These are phyloP conservation scores for Phytophthora pluvialis DNA, from an alignment of 352 stramenopile genomes.

Conservation along the genomic window DNA sequence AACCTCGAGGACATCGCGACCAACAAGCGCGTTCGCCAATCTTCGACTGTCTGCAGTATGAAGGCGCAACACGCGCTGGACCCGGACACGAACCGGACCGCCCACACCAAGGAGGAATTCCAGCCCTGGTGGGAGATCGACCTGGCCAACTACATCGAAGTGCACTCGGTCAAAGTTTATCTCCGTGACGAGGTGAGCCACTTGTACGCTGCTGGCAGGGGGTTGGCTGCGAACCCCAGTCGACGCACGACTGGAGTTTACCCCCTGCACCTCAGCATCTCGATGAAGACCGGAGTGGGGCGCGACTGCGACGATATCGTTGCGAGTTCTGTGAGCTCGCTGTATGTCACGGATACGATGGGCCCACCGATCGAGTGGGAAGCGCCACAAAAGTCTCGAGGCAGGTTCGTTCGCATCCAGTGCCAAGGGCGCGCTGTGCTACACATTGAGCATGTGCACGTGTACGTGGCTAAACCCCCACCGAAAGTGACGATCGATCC, in stretches of 20 bases:
- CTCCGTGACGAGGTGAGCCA: conserved; percentile 46
- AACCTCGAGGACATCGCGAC: conserved; percentile 45
- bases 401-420: conserved; percentile 68
- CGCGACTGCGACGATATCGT: conserved; percentile 68
- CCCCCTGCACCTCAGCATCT: conserved; percentile 60
- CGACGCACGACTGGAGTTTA: conserved; percentile 40
- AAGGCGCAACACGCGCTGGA: conserved; percentile 48
- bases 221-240: conserved; percentile 14
- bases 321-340: conserved; percentile 50
- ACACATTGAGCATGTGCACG: conserved; percentile 67
- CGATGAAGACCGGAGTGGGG: conserved; percentile 68
- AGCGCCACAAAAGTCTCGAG: conserved; percentile 55
- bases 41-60: conserved; percentile 49
- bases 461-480: conserved; percentile 46
- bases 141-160: conserved; percentile 54
- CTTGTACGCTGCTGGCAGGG: conserved; percentile 27
- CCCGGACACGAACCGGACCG: conserved; percentile 31
- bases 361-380: conserved; percentile 50
- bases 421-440: conserved; percentile 49
- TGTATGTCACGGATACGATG: conserved; percentile 39
- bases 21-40: conserved; percentile 53
- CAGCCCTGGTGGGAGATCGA: conserved; percentile 69
- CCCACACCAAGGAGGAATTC: conserved; percentile 56
- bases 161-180: conserved; percentile 58
- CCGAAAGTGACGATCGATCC: conserved; percentile 27